Evolutionary conservation across 1,139 yeast genomes (phyloP).

Genomic region (Suhomyces terraborum): DNA sequence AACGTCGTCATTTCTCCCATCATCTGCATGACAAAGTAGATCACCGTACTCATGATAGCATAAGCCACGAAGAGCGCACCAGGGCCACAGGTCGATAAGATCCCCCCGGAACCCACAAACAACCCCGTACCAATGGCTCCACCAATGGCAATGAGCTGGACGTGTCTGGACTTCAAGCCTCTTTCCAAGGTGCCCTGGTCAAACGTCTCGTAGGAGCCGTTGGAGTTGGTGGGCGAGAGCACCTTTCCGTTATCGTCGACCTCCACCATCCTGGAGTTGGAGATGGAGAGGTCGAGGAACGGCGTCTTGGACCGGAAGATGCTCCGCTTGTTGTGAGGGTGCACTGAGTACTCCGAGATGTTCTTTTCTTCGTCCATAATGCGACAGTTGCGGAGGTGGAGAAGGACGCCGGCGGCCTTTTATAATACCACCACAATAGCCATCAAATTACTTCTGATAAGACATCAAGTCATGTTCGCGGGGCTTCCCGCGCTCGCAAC

Average conservation of each 20-base stretch:
- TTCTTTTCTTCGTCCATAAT: background rate
- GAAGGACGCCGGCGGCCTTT: background rate
- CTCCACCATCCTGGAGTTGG: slow-evolving; percentile 35
- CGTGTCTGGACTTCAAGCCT: slow-evolving; percentile 43
- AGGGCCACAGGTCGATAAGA: slow-evolving; percentile 51
- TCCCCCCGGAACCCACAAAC: slow-evolving; percentile 51
- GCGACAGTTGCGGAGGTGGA: background rate
- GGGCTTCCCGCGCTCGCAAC: background rate
- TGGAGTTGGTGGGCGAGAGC: slow-evolving; percentile 27
- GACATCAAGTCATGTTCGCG: background rate
- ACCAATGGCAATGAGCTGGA: slow-evolving; percentile 41
- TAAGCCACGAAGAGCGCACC: slow-evolving; percentile 52
- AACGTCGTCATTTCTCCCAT: slow-evolving; percentile 65
- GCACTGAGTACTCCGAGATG: background rate
- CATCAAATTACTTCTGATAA: background rate
- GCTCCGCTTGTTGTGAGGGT: slow-evolving; percentile 7
- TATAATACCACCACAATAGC: background rate
- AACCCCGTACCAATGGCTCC: slow-evolving; percentile 48
- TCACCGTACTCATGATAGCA: slow-evolving; percentile 50
- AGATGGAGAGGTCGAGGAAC: slow-evolving; percentile 34
- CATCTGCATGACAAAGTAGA: slow-evolving; percentile 58
- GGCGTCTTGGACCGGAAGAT: slow-evolving; percentile 19
- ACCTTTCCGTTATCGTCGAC: slow-evolving; percentile 35
- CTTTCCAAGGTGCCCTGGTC: slow-evolving; percentile 29
- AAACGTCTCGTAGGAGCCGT: slow-evolving; percentile 20